phyloP scores from a whole-genome alignment of 768 basidiomycete genomes.

The Cubamyces lactineus region DNA sequence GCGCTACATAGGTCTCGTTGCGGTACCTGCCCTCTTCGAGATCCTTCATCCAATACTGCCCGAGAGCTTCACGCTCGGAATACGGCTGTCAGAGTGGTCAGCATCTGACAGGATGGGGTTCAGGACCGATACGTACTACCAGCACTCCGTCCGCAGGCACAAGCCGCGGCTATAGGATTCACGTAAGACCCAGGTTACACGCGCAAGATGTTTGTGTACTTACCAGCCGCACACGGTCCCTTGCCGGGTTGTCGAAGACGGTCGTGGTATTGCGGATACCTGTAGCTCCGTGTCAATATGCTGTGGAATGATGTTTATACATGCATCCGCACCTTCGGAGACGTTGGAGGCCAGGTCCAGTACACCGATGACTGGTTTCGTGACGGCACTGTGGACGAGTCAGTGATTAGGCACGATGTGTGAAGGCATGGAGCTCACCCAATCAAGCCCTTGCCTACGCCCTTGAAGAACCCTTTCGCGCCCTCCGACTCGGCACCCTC shows the following conservation, averaged over 20 bases:
- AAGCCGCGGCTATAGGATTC: constrained; percentile 67
- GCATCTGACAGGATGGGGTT: background rate
- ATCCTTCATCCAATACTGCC: constrained; percentile 97
- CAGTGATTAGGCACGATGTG: constrained; percentile 5
- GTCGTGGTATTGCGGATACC: constrained; percentile 98
- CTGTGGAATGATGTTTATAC: background rate
- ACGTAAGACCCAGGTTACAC: constrained; percentile 9
- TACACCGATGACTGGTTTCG: constrained; percentile 95
- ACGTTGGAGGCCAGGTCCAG: constrained; percentile 96
- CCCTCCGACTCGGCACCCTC: constrained; percentile 96
- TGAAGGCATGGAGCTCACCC: constrained; percentile 55
- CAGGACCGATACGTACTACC: constrained; percentile 54
- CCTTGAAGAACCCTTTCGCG: constrained; percentile 96
- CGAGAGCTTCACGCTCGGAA: constrained; percentile 85
- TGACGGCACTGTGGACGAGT: constrained; percentile 65
- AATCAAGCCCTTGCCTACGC: constrained; percentile 93
- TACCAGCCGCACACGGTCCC: constrained; percentile 84
- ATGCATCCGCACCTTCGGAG: constrained; percentile 67
- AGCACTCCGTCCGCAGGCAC: constrained; percentile 87
- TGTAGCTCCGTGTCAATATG: constrained; percentile 31
- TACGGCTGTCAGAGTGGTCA: constrained; percentile 62
- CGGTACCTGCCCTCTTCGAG: constrained; percentile 88
- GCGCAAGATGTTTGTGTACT: constrained; percentile 30
- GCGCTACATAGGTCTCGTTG: constrained; percentile 86
- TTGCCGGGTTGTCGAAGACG: constrained; percentile 90